Conservation (phyloP, 2,329 filamentous ascomycete species). For the Fusarium sp. region DNA sequence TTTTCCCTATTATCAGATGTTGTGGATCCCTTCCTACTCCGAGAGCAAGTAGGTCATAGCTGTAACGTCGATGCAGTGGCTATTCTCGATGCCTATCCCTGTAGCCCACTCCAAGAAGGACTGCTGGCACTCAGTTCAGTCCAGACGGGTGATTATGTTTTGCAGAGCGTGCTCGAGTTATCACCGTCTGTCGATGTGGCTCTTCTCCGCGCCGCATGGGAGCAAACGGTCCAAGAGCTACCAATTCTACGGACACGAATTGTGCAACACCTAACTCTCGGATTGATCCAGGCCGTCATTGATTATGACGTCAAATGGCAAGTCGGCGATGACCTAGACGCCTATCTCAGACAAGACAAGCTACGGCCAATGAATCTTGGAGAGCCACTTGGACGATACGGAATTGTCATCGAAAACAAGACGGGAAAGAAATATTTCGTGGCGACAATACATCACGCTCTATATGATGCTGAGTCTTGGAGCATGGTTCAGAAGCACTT, state of each 20-base stretch:
- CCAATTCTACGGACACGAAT: slow-evolving; percentile 61
- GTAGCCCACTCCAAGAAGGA: slow-evolving; percentile 53
- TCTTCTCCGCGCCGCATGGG: neutral
- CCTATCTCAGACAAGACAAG: slow-evolving; percentile 8
- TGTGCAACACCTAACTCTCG: slow-evolving; percentile 55
- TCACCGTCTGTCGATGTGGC: neutral
- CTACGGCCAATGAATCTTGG: neutral
- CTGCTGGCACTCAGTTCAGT: slow-evolving; percentile 49
- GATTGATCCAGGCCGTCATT: slow-evolving; percentile 60
- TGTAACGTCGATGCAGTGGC: neutral
- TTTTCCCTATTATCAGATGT: slow-evolving; percentile 3
- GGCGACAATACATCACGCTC: neutral
- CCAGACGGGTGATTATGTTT: slow-evolving; percentile 37
- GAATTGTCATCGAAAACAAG: neutral
- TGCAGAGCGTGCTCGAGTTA: neutral
- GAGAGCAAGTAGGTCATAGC: neutral
- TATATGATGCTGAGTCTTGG: slow-evolving; percentile 3
- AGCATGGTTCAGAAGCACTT: neutral
- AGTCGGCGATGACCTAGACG: slow-evolving; percentile 43
- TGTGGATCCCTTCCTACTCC: neutral
- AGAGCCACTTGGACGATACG: neutral
- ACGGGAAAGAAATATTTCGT: neutral
- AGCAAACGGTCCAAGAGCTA: neutral
- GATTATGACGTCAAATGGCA: slow-evolving; percentile 52
- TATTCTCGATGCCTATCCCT: slow-evolving; percentile 52